Evolutionary conservation across 306 rosid genomes (phyloP).

Genomic region (Purshia tridentata): DNA sequence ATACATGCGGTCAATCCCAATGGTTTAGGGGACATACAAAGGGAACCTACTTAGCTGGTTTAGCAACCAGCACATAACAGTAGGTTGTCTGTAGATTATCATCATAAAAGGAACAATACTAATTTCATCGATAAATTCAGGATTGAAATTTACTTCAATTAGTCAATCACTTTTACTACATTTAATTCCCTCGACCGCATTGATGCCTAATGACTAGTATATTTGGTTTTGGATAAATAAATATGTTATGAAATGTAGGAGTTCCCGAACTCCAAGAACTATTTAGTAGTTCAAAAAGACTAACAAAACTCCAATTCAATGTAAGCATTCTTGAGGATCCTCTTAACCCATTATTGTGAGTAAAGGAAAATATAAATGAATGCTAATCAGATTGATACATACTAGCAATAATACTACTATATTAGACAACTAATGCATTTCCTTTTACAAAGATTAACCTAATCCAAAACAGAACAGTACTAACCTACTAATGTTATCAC

Average conservation of each 20-base stretch:
- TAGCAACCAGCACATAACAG: neutral
- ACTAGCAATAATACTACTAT: too few relatives aligned
- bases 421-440: neutral
- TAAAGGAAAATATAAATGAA: neutral
- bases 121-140: neutral
- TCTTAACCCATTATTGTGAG: constrained; percentile 20
- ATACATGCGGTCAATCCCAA: neutral
- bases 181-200: too few relatives aligned
- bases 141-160: neutral
- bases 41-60: neutral
- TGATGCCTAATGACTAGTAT: neutral
- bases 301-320: constrained; percentile 31
- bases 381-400: neutral
- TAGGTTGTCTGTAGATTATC: neutral
- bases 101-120: neutral
- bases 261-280: constrained; percentile 39
- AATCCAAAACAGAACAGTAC: too few relatives aligned
- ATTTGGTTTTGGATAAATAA: too few relatives aligned
- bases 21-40: neutral
- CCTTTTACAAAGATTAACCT: neutral
- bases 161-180: neutral
- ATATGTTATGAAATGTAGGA: constrained; percentile 23
- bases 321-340: constrained; percentile 33
- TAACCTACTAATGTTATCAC: too few relatives aligned
- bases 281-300: constrained; percentile 24